Conservation (phyloP, 148 eudicot genomes). For the Nyssa sinensis region DNA sequence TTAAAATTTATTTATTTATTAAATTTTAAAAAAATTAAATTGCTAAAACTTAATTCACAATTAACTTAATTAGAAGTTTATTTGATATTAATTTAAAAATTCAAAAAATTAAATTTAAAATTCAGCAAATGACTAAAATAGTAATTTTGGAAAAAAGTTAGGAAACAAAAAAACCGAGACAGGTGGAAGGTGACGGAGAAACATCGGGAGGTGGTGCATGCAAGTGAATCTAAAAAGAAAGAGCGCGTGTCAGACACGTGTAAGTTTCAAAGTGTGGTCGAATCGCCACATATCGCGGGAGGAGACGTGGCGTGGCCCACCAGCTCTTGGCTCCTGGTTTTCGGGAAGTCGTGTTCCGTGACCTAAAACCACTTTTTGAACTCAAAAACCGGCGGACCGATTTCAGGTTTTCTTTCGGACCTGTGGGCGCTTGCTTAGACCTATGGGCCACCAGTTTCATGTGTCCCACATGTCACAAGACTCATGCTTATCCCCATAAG, state of each 20-base stretch:
- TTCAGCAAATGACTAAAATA: background rate
- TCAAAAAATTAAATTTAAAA: too few relatives aligned
- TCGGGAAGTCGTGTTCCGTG: constrained; percentile 31
- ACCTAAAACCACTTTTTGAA: background rate
- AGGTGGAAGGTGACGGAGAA: constrained; percentile 21
- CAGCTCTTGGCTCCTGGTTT: constrained; percentile 34
- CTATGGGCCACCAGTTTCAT: background rate
- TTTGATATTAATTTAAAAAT: too few relatives aligned
- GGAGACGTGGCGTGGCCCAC: background rate
- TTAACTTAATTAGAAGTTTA: too few relatives aligned
- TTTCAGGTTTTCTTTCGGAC: constrained; percentile 15
- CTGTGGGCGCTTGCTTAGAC: constrained; percentile 17
- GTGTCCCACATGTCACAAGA: too few relatives aligned
- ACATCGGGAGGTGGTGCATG: constrained; percentile 19
- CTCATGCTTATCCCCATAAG: constrained; percentile 12
- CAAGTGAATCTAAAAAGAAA: background rate
- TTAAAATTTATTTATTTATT: too few relatives aligned
- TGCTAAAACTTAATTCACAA: too few relatives aligned
- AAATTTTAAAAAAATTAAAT: too few relatives aligned
- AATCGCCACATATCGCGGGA: constrained; percentile 43
- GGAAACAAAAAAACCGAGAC: background rate
- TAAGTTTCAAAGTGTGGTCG: constrained; percentile 42
- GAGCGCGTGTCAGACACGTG: constrained; percentile 42
- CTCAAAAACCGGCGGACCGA: constrained; percentile 16
- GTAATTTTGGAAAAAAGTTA: too few relatives aligned